Evolutionary conservation across 345 rosid species (phyloP).

Genomic region (Melastoma malabathricum): DNA sequence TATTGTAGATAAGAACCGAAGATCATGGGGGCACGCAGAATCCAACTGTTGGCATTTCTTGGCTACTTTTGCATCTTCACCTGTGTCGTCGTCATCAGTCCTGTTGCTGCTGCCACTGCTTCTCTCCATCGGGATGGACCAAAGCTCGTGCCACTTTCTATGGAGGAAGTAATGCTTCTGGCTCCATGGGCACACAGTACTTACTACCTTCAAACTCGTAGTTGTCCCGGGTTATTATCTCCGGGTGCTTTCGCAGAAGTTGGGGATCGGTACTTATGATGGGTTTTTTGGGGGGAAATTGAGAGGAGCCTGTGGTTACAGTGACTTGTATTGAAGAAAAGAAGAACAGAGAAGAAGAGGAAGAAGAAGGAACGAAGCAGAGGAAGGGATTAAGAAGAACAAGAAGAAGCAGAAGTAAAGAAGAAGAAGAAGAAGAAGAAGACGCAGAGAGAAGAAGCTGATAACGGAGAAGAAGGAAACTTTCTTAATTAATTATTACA

Average conservation of each 20-base stretch:
- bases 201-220: neutral
- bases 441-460: too few species aligned
- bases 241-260: neutral
- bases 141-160: slow-evolving; percentile 74
- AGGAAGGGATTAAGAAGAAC: too few species aligned
- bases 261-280: too few species aligned
- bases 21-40: slow-evolving; percentile 22
- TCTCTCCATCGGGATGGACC: slow-evolving; percentile 41
- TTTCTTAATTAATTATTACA: too few species aligned
- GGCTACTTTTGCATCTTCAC: slow-evolving; percentile 10
- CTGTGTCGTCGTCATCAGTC: neutral
- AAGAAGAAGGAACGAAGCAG: too few species aligned
- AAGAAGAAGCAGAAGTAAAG: too few species aligned
- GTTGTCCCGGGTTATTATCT: neutral
- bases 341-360: too few species aligned
- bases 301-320: slow-evolving; percentile 80
- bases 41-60: slow-evolving; percentile 21
- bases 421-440: too few species aligned
- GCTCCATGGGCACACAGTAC: slow-evolving; percentile 50
- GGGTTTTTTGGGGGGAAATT: neutral
- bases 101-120: slow-evolving; percentile 20
- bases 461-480: too few species aligned
- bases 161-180: slow-evolving; percentile 76
- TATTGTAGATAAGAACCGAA: neutral
- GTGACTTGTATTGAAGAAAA: too few species aligned